Conservation (phyloP, 805 yeast genomes). For the Isabelozyma pseudorhagii region DNA sequence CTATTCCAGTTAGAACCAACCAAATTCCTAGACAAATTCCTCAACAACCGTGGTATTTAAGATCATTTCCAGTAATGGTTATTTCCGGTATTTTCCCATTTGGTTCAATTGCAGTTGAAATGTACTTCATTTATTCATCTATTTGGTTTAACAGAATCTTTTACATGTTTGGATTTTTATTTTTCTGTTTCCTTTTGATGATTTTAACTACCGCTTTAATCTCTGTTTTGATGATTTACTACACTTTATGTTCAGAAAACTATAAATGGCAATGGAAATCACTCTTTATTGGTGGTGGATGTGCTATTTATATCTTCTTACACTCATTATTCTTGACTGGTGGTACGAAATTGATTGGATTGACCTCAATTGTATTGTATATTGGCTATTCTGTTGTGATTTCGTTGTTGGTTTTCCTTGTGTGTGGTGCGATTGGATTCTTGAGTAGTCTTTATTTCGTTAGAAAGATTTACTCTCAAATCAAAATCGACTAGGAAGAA, state of each 20-base stretch:
- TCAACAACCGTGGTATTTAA: constrained; percentile 79
- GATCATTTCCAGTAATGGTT: constrained; percentile 61
- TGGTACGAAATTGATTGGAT: constrained; percentile 62
- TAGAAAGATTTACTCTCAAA: constrained; percentile 74
- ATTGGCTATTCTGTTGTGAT: constrained; percentile 78
- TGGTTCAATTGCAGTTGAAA: constrained; percentile 90
- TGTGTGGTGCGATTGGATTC: constrained; percentile 89
- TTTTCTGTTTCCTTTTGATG: constrained; percentile 84
- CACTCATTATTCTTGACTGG: constrained; percentile 77
- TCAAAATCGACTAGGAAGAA: constrained; percentile 65
- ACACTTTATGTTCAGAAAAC: constrained; percentile 83
- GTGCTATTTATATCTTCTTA: constrained; percentile 77
- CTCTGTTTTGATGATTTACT: constrained; percentile 76
- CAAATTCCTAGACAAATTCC: constrained; percentile 98
- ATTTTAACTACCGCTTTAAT: constrained; percentile 76
- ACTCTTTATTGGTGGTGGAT: constrained; percentile 82
- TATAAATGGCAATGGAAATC: constrained; percentile 99
- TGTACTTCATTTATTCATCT: constrained; percentile 87
- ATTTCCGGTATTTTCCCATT: constrained; percentile 92
- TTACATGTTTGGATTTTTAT: constrained; percentile 97
- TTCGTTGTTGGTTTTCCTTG: constrained; percentile 66
- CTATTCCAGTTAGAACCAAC: constrained; percentile 84
- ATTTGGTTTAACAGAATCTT: constrained; percentile 91
- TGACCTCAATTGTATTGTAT: constrained; percentile 74
- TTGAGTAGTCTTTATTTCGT: constrained; percentile 70